phyloP scores from a whole-genome alignment of 177 flowering plant species.

The Vitis hybrid region DNA sequence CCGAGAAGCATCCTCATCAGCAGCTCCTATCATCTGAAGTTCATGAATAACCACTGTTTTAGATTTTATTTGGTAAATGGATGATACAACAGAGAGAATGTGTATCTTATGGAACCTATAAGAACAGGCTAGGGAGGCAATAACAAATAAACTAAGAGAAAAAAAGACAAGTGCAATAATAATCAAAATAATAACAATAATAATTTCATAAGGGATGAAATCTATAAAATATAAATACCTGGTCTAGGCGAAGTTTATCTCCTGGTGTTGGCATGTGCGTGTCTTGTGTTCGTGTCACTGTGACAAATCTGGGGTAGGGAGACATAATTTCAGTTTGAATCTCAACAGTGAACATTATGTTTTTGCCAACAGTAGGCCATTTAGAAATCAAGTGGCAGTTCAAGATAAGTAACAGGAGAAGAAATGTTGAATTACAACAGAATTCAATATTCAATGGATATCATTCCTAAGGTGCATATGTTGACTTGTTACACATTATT shows the following conservation, averaged over 20 bases:
- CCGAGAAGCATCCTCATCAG: conserved; percentile 39
- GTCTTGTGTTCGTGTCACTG: conserved; percentile 62
- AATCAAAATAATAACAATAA: background rate
- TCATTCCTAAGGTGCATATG: background rate
- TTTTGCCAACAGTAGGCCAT: background rate
- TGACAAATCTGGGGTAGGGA: conserved; percentile 63
- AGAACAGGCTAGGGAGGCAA: background rate
- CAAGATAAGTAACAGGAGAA: background rate
- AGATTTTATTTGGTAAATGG: background rate
- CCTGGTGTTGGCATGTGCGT: conserved; percentile 79
- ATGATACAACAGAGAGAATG: background rate
- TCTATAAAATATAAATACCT: conserved; percentile 44
- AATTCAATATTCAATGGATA: background rate
- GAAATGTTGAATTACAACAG: background rate
- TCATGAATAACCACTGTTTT: background rate
- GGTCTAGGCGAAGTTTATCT: conserved; percentile 71
- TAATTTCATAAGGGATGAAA: background rate
- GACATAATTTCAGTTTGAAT: conserved; percentile 1
- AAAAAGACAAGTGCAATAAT: background rate
- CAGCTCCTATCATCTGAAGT: conserved; percentile 66
- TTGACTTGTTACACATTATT: too few relatives aligned
- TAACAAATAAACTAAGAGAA: background rate
- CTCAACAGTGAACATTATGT: background rate
- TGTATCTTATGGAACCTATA: background rate
- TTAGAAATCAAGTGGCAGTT: background rate